Evolutionary conservation across 169 alveolate genomes (phyloP), one percentile per base, ranked within the genome.

Genomic region (Theileria sp.): DNA sequence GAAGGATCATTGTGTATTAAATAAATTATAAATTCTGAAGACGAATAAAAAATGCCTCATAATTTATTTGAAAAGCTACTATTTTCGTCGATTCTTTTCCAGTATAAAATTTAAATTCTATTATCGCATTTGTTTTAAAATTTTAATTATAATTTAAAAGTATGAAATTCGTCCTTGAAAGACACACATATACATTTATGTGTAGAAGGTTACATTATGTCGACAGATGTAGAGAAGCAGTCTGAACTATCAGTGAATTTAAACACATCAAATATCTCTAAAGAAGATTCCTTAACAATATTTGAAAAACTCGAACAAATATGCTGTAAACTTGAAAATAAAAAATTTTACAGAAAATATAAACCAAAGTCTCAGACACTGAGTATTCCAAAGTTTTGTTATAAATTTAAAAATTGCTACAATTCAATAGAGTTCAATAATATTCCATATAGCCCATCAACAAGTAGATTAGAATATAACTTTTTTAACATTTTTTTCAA

Each of bases 331-430:
- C 8, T 44, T 8, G 17, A 44, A 44, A 44, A 44, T 44, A 44
- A 44, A 13, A 44, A 44, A 44, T 44, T 10, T 13, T 44, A 44
- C 54, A 44, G 54, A 44, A 44, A 44, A 44, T 44, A 44, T 44
- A 44, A 8, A 44, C 4, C 54, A 44, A 44, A 44, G 54, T 44
- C 54, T 10, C 44, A 25, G 23, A 8, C 23, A 64, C 3, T 23
- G 25, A 64, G 13, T 7, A 64, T 64, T 13, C 54, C 72, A 64
- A 64, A 64, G 7, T 64, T 64, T 64, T 8, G 26, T 15, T 64
- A 26, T 58, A 74, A 74, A 30, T 74, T 44, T 60, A 74, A 60
- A 30, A 74, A 74, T 50, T 74, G 80, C 26, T 60, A 19, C 61
- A 34, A 74, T 4, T 60, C 74, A 1, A n/a, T 64, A 26, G 25